A percentile compares a stretch with the other conserved stretches of the same genome.
Conservation (phyloP, 179 eudicot genomes). For the Actinidia arguta region DNA sequence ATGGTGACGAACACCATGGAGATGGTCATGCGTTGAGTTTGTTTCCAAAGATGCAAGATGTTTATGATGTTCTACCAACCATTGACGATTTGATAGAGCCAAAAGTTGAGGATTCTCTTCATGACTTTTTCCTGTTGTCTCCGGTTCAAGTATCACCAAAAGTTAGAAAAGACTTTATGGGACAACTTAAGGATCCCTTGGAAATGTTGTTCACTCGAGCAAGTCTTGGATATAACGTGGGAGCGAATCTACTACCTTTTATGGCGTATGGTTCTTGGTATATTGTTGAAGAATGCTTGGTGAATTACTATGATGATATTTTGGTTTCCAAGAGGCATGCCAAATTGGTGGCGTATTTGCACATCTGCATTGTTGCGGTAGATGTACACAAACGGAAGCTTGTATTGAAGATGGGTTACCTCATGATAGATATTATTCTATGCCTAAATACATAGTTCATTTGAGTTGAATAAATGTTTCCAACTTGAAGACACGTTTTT, state of each 20-base stretch:
- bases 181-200: no score
- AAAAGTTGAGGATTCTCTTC: no score
- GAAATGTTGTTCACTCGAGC: no score
- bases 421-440: not conserved
- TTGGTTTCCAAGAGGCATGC: not conserved
- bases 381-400: not conserved
- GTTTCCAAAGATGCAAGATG: no score
- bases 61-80: no score
- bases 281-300: not conserved
- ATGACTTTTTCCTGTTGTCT: no score
- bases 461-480: not conserved
- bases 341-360: not conserved
- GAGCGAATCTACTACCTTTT: not conserved
- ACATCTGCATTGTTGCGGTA: not conserved
- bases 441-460: not conserved
- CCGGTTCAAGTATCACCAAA: no score
- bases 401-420: not conserved
- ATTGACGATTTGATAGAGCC: no score
- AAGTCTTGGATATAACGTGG: not conserved
- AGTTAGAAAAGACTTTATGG: no score
- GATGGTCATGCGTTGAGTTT: no score
- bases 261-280: not conserved
- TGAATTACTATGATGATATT: not conserved
- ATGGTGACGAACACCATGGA: no score
- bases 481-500: constrained; percentile 1